Evolutionary conservation across 441 rosid species (phyloP).

Genomic region (Bruguiera hainesii): DNA sequence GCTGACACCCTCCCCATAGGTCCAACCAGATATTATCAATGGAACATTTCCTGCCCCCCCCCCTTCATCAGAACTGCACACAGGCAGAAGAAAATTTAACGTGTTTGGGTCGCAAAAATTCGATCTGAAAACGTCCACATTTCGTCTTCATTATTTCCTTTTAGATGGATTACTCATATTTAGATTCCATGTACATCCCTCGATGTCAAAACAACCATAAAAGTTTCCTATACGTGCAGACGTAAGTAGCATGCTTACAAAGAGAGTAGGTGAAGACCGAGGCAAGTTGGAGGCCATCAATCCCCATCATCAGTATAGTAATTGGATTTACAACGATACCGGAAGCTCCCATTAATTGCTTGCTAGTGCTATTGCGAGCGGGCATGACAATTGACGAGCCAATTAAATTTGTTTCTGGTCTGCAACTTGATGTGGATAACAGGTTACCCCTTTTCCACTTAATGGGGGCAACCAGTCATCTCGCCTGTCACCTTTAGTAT

Average conservation of each 20-base stretch:
- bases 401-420: not conserved
- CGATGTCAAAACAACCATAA: conserved; percentile 17
- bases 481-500: too few species aligned
- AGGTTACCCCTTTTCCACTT: too few species aligned
- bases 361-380: not conserved
- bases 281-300: not conserved
- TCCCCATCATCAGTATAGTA: not conserved
- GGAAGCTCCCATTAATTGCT: not conserved
- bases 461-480: too few species aligned
- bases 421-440: not conserved
- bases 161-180: not conserved
- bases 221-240: not conserved
- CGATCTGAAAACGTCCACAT: too few species aligned
- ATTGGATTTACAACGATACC: not conserved
- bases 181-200: not conserved
- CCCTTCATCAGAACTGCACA: too few species aligned
- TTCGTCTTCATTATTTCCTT: too few species aligned
- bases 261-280: conserved; percentile 8
- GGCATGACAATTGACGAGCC: not conserved
- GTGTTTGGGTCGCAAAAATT: too few species aligned
- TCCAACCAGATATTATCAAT: too few species aligned
- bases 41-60: too few species aligned
- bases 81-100: too few species aligned
- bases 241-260: not conserved
- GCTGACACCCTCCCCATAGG: too few species aligned